A percentile compares a stretch with the other conserved stretches of the same genome.
Conservation (phyloP, 1,284 basidiomycete species). For the Abortiporus biennis region DNA sequence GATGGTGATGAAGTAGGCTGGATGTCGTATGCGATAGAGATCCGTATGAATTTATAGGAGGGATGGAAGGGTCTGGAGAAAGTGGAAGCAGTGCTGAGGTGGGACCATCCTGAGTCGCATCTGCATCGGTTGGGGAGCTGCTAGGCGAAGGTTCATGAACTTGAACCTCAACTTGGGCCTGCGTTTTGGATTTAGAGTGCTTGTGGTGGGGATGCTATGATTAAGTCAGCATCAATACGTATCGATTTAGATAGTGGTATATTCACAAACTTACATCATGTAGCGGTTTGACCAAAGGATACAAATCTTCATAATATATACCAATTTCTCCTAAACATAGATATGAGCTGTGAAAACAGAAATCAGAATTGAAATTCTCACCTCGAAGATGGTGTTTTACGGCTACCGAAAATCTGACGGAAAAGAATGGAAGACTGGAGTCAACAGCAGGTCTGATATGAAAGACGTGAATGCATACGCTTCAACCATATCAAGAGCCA, state of each 20-base stretch:
- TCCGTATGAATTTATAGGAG: conserved; percentile 45
- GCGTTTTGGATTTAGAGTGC: background rate
- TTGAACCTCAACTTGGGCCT: no score
- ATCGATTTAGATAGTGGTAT: background rate
- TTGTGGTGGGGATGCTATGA: conserved; percentile 8
- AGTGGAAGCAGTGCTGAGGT: background rate
- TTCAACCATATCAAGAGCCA: conserved; percentile 52
- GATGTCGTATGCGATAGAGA: conserved; percentile 11
- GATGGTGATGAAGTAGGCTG: conserved; percentile 27
- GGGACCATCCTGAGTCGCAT: background rate
- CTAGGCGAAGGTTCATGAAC: no score
- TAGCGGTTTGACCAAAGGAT: conserved; percentile 38
- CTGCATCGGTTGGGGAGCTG: no score
- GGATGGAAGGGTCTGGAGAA: conserved; percentile 28
- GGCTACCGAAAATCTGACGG: conserved; percentile 50
- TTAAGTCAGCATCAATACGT: background rate
- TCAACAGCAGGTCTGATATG: no score
- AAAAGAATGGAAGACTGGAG: no score
- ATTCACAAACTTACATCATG: conserved; percentile 26
- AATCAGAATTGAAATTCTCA: conserved; percentile 12
- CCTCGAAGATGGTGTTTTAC: conserved; percentile 64
- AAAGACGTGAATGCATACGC: conserved; percentile 36
- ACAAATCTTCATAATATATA: conserved; percentile 56
- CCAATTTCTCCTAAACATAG: conserved; percentile 38
- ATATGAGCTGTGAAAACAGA: background rate